A percentile compares a stretch with the other conserved stretches of the same genome.
These are phyloP conservation scores for Teratosphaeria pseudoeucalypti DNA, from an alignment of 2,329 filamentous ascomycete species.

Conservation along the genomic window DNA sequence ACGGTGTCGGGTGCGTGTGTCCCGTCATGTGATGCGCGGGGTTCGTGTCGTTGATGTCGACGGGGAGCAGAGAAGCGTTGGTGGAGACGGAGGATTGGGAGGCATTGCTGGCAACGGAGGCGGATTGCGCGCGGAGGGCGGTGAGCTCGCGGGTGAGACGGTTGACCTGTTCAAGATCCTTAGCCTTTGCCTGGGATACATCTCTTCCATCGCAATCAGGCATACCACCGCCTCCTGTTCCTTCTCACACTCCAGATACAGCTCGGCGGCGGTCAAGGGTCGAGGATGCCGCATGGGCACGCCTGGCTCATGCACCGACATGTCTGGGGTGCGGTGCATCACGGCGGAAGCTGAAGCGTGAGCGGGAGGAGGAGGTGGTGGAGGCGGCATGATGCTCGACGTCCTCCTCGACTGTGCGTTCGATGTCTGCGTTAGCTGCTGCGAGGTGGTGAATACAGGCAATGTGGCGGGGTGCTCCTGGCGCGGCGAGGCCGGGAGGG, in stretches of 20 bases:
- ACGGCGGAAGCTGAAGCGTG: not conserved
- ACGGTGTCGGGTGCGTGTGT: conserved; percentile 43
- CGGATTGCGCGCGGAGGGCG: conserved; percentile 60
- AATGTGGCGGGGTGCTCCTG: conserved; percentile 21
- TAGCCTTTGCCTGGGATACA: not conserved
- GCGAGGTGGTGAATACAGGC: not conserved
- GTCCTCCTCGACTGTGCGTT: conserved; percentile 11
- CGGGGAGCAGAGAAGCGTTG: conserved; percentile 30
- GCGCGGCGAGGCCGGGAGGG: conserved; percentile 30
- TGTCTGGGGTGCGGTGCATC: not conserved
- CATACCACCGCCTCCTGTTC: conserved; percentile 87
- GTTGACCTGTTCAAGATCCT: conserved; percentile 56
- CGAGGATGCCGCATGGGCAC: conserved; percentile 72
- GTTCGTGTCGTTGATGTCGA: conserved; percentile 39
- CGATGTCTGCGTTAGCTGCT: conserved; percentile 1
- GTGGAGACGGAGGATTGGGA: conserved; percentile 45
- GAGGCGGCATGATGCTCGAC: conserved; percentile 10
- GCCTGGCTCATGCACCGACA: conserved; percentile 11
- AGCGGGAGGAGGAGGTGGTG: not conserved
- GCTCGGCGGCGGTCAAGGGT: conserved; percentile 76
- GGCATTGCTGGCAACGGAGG: conserved; percentile 50
- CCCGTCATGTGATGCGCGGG: conserved; percentile 35
- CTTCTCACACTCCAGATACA: conserved; percentile 83
- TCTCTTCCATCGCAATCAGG: conserved; percentile 7
- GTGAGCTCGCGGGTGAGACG: conserved; percentile 82